These are phyloP conservation scores for Pinus tabuliformis DNA, from an alignment of 75 land plant genomes.

Conservation along the genomic window DNA sequence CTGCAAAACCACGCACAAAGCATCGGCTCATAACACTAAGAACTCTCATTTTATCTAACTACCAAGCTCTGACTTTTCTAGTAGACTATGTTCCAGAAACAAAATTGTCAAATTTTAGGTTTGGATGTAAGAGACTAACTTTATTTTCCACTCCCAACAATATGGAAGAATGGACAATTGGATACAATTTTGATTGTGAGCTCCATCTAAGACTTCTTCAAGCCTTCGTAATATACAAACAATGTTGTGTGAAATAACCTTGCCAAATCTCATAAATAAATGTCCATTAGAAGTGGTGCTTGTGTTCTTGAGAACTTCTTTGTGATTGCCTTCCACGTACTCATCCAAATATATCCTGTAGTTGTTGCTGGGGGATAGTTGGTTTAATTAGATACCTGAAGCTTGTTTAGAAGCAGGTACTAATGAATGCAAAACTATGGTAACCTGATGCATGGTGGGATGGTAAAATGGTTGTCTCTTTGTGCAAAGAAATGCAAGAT, in stretches of 20 bases:
- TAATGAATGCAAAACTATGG: conserved; percentile 44
- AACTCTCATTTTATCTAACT: neutral
- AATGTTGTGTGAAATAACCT: conserved; percentile 74
- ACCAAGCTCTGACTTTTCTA: neutral
- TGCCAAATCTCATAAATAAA: conserved; percentile 82
- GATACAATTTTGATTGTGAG: neutral
- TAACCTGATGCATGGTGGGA: conserved; percentile 76
- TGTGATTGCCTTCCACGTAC: conserved; percentile 57
- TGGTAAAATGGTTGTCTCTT: conserved; percentile 58
- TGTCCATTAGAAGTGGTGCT: conserved; percentile 73
- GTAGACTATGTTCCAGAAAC: neutral
- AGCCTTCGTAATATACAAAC: neutral
- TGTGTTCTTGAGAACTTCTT: conserved; percentile 46
- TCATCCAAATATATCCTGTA: conserved; percentile 53
- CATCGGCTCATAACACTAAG: neutral
- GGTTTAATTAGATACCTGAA: conserved; percentile 6
- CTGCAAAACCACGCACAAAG: too few species aligned
- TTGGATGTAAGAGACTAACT: neutral
- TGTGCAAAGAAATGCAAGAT: conserved; percentile 90
- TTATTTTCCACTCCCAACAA: neutral
- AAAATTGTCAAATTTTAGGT: neutral
- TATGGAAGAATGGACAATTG: neutral
- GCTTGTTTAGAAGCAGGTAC: conserved; percentile 10
- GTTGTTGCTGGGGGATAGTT: conserved; percentile 14
- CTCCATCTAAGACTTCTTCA: neutral